Evolutionary conservation across 2,329 filamentous ascomycete species (phyloP), one percentile per base, ranked within the genome.

Genomic region (Neopestalotiopsis sp.): DNA sequence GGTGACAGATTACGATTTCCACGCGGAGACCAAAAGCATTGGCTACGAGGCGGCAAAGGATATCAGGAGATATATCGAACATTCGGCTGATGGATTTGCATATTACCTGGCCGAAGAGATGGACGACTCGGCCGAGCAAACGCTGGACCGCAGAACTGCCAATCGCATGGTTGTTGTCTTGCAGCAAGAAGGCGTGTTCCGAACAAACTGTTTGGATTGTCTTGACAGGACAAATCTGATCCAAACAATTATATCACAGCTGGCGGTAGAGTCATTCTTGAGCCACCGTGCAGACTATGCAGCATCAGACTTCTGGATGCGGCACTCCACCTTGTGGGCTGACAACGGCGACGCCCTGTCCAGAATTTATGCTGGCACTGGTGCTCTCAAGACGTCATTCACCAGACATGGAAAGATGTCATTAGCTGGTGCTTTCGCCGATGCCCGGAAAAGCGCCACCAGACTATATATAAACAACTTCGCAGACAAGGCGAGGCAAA

Each of bases 381-480:
- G 96, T 4, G 96, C 96, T 17, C 84, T 99, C 59, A 99, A 98
- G 79, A 95, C 94, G 2, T 98, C 95, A 0, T 98, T 97, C 75
- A 99, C 96, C 1, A 88, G 96, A 68, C 91, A 93, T 76, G 96
- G 96, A 42, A 98, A 98, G 81, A 98, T 97, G 94, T 97, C 95
- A 12, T 81, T 98, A 30, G 94, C 95, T 1, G 96, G 96, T 34
- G 94, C 95, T 12, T 89, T 99, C 73, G 95, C 96, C n/a, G 96
- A 99, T 82, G 92, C 94, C 59, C 90, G 95, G 67, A 99, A 99
- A 81, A 97, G 94, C 73, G 95, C 95, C 0, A 96, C 96, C 66
- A 88, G 96, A 70, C 89, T 98, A 71, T 98, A 98, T 78, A 95
- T 98, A 82, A 99, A 99, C 82, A 98, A 98, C 77, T 98, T 99